Base-by-base conservation (phyloP, 2,329 filamentous ascomycete genomes). In the Alternaria gansuensis region DNA sequence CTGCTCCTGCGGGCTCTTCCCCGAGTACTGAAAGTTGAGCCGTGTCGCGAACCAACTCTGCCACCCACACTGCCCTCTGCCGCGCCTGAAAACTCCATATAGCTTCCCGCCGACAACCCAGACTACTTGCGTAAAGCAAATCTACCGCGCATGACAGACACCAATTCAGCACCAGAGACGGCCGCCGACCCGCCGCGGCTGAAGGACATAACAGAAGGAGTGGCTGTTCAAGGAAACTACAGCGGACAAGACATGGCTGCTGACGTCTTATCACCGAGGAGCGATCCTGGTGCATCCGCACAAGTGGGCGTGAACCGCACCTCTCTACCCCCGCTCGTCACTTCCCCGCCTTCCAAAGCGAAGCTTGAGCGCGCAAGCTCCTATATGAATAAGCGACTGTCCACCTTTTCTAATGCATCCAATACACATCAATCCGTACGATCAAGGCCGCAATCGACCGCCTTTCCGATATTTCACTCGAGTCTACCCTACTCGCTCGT, bases 401-500 rank as follows among this genome's bases (percentile, higher is more conserved):
- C 93, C 63, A 90, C 92, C 73, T 94, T 93, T 80, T 95, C 91
- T 14, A 84, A 79, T 64, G 67, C 78, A 37, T 67, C 59, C 37
- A 60, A 40, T 40, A 63, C 64, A 39, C 59, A 62, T 49, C 82
- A 80, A 46, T 81, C 79, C 48, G 61, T 69, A 28, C 86, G 89
- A 62, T 96, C 93, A 64, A 88, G 92, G 60, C 92, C 93, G 21
- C 84, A 85, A 55, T 96, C 92, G n/a, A 86, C 90, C 72, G 84
- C 91, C 63, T 94, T 95, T 73, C 90, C 92, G 14, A 82, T 90
- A 70, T 95, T 92, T 78, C 90, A 92, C 70, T 95, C 93, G 58
- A 96, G 88, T 74, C 85, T 97, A 17, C 79, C 91, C 6, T 97
- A 97, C 77, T 88, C 93, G n/a, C 83, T 92, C 43, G 93, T 99